A percentile compares a stretch with the other conserved stretches of the same genome.
phyloP scores from a whole-genome alignment of 2,329 filamentous ascomycete species.

The Cercospora janseana region DNA sequence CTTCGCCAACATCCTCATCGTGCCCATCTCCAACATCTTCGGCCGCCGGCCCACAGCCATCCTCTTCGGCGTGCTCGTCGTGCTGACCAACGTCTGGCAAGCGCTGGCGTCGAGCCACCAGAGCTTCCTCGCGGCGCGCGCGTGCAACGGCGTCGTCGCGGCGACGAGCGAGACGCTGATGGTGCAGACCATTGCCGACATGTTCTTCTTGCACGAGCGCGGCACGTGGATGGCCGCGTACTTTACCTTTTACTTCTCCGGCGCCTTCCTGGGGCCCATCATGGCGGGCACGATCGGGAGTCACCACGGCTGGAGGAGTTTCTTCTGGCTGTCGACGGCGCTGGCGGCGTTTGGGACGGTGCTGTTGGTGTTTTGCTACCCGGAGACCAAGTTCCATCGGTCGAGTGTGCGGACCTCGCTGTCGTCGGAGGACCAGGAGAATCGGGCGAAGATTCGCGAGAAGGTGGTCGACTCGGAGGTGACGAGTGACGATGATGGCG shows the following conservation, averaged over 20 bases:
- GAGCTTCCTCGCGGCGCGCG: conserved; percentile 45
- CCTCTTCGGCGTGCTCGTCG: conserved; percentile 42
- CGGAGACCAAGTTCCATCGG: conserved; percentile 46
- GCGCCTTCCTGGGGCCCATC: conserved; percentile 46
- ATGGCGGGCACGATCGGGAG: conserved; percentile 45
- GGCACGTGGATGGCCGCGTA: conserved; percentile 28
- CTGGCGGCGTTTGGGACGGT: conserved; percentile 43
- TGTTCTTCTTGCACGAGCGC: conserved; percentile 47
- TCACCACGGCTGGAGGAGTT: conserved; percentile 46
- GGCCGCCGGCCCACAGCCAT: conserved; percentile 44
- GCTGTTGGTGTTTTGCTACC: conserved; percentile 43
- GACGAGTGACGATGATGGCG: conserved; percentile 27
- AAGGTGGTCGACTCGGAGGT: conserved; percentile 30
- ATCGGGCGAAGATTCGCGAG: conserved; percentile 33
- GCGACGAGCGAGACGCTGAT: conserved; percentile 47
- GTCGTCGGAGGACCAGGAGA: conserved; percentile 11
- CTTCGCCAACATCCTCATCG: conserved; percentile 47
- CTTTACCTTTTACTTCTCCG: conserved; percentile 42
- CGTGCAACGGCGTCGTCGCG: conserved; percentile 45
- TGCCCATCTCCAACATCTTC: conserved; percentile 47
- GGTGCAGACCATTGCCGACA: conserved; percentile 46
- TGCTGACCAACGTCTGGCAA: conserved; percentile 46
- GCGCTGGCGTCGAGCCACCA: conserved; percentile 44
- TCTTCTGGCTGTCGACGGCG: conserved; percentile 48
- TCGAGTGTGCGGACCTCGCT: conserved; percentile 8